Evolutionary conservation across 2,329 filamentous ascomycete genomes (phyloP).

Genomic region (Coniella lustricola): DNA sequence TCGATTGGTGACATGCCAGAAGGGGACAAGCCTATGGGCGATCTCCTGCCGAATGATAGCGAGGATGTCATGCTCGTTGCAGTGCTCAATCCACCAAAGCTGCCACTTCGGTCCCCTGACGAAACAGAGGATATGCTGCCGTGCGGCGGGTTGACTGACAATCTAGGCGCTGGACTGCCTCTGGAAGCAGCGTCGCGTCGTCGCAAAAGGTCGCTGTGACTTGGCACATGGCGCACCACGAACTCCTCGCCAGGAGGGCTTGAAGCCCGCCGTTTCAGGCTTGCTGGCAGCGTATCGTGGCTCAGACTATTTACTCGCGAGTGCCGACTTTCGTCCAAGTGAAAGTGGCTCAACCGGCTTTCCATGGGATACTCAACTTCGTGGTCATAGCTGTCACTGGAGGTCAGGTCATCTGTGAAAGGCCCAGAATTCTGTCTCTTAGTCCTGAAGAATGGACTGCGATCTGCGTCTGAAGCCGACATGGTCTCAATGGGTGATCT

Average conservation of each 20-base stretch:
- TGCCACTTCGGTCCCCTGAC: slow-evolving; percentile 37
- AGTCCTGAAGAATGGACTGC: slow-evolving; percentile 38
- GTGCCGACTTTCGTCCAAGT: slow-evolving; percentile 35
- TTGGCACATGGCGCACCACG: slow-evolving; percentile 29
- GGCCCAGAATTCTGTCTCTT: slow-evolving; percentile 43
- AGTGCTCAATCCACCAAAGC: slow-evolving; percentile 39
- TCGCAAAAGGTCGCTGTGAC: slow-evolving; percentile 37
- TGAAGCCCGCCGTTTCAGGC: slow-evolving; percentile 49
- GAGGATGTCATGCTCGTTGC: slow-evolving; percentile 36
- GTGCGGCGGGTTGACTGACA: slow-evolving; percentile 36
- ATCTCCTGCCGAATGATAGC: slow-evolving; percentile 38
- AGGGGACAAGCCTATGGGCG: slow-evolving; percentile 38
- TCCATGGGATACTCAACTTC: slow-evolving; percentile 42
- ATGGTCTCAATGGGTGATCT: slow-evolving; percentile 34
- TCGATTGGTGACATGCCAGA: slow-evolving; percentile 44
- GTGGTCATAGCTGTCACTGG: slow-evolving; percentile 39
- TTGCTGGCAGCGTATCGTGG: slow-evolving; percentile 32
- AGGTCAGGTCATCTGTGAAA: slow-evolving; percentile 36
- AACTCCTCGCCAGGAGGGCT: slow-evolving; percentile 46
- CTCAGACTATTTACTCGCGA: slow-evolving; percentile 16
- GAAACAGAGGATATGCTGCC: slow-evolving; percentile 39
- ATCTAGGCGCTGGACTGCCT: slow-evolving; percentile 45
- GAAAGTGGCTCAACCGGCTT: slow-evolving; percentile 32
- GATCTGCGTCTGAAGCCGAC: slow-evolving; percentile 35
- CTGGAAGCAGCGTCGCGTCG: slow-evolving; percentile 42